Conservation (phyloP, 805 yeast genomes). For the Candida koratica region DNA sequence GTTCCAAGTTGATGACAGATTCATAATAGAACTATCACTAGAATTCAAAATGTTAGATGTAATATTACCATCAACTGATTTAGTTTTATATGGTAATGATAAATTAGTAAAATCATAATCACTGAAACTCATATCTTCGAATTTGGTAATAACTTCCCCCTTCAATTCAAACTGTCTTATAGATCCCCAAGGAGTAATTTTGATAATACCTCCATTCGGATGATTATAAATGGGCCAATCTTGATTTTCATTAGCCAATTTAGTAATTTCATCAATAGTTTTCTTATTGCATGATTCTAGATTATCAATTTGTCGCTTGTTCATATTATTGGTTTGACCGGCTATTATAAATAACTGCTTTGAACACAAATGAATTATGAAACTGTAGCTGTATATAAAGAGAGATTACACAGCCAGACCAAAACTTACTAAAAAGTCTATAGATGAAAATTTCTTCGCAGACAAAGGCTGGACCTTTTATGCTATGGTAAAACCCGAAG, state of each 20-base stretch:
- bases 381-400: slow-evolving; percentile 3
- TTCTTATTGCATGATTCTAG: slow-evolving; percentile 10
- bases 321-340: slow-evolving; percentile 1
- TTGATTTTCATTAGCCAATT: slow-evolving; percentile 21
- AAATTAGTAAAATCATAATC: slow-evolving; percentile 19
- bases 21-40: neutral
- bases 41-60: slow-evolving; percentile 1
- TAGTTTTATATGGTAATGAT: slow-evolving; percentile 6
- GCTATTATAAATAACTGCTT: neutral
- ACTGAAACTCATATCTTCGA: slow-evolving; percentile 41
- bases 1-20: slow-evolving; percentile 3
- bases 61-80: slow-evolving; percentile 2
- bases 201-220: slow-evolving; percentile 60
- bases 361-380: too few species aligned
- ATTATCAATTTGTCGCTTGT: slow-evolving; percentile 15
- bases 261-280: slow-evolving; percentile 15
- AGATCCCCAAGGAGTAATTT: slow-evolving; percentile 63
- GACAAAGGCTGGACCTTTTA: slow-evolving; percentile 7
- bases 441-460: slow-evolving; percentile 6
- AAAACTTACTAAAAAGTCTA: slow-evolving; percentile 4
- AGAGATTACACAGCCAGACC: slow-evolving; percentile 2
- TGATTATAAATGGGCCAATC: slow-evolving; percentile 57
- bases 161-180: slow-evolving; percentile 44
- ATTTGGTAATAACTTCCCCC: slow-evolving; percentile 44
- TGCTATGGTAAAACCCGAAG: too few species aligned